Evolutionary conservation across 768 basidiomycete genomes (phyloP), one percentile per base, ranked within the genome.

Genomic region (Kwoniella mangroviensis): DNA sequence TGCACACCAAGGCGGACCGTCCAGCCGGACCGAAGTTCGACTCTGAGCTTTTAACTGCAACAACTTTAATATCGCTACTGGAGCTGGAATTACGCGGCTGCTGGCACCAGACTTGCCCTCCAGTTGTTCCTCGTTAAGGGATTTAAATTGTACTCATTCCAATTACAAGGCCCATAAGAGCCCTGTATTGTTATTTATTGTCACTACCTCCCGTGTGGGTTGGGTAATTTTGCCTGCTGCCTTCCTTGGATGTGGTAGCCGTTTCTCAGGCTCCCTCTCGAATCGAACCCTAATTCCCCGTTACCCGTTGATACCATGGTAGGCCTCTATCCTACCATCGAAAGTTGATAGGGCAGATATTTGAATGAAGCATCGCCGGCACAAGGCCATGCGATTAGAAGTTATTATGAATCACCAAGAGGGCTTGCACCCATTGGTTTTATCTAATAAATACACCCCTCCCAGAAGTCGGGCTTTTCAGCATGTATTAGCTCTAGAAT

Each of bases 301-400:
- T 89, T 89, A 89, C 89, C 88, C 88, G 87, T 89, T 87, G 86
- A 87, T 88, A 89, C 88, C 88, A 89, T 88, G 88, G 88, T 89
- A 88, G 88, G 86, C 88, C 88, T 86, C 86, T 87, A 88, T 87
- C 86, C 88, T 88, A 88, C 88, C 88, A 88, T 88, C 87, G 85
- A n/a, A 89, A 89, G 87, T 88, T 89, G 88, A 89, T 89, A 89
- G 88, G 88, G 88, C 87, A 88, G 86, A 86, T 88, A 87, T 87
- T 88, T 86, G 85, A 85, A 86, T 88, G 89, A 89, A 86, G 86
- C 87, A 87, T 89, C 87, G 86, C 87, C 88, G 84, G 88, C 87
- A 85, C 88, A 87, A 89, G 88, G 87, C 88, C 88, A 85, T 88
- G 86, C 86, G 87, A 89, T 89, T 88, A 88, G 84, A 86, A 88